A percentile compares a stretch with the other conserved stretches of the same genome.
Evolutionary conservation across 805 yeast species (phyloP).

Genomic region (Metschnikowia corniflorae): DNA sequence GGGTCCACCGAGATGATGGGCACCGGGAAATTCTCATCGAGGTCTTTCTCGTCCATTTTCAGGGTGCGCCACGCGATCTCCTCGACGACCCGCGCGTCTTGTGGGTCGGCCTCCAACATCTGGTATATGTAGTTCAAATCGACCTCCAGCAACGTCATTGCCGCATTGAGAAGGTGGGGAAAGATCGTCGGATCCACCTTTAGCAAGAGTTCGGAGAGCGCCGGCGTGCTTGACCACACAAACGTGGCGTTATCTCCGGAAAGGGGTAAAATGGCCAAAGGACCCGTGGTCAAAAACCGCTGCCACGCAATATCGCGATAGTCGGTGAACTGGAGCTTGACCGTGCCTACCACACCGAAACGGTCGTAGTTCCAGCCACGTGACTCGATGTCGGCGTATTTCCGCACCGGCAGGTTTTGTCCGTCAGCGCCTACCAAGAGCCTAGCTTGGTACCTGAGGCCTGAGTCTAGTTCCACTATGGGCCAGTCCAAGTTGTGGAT

Average conservation of each 20-base stretch:
- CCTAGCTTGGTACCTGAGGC: slow-evolving; percentile 60
- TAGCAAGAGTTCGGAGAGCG: slow-evolving; percentile 59
- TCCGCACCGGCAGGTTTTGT: slow-evolving; percentile 86
- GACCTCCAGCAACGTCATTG: slow-evolving; percentile 68
- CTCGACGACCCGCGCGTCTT: slow-evolving; percentile 48
- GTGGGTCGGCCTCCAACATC: slow-evolving; percentile 32
- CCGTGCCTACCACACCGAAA: slow-evolving; percentile 90
- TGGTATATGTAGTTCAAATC: slow-evolving; percentile 72
- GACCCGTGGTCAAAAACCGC: slow-evolving; percentile 87
- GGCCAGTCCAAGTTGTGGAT: slow-evolving; percentile 63
- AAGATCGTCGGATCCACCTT: slow-evolving; percentile 60
- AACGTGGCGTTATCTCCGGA: slow-evolving; percentile 84
- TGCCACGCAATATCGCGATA: slow-evolving; percentile 84
- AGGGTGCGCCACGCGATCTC: slow-evolving; percentile 74
- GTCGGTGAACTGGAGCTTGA: slow-evolving; percentile 71
- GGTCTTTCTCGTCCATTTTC: slow-evolving; percentile 36
- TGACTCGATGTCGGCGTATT: slow-evolving; percentile 74
- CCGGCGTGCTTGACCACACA: slow-evolving; percentile 90
- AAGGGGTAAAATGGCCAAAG: slow-evolving; percentile 85
- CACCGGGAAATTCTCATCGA: slow-evolving; percentile 65
- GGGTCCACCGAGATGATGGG: slow-evolving; percentile 42
- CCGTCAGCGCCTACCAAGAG: slow-evolving; percentile 96
- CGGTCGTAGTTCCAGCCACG: slow-evolving; percentile 90
- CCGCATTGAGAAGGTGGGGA: slow-evolving; percentile 76
- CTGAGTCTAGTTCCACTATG: slow-evolving; percentile 60